Percentiles rank a stretch among this genome's conserved stretches.
These are phyloP conservation scores for Aspergillus heteromorphus DNA, from an alignment of 495 filamentous ascomycete species.

Conservation along the genomic window DNA sequence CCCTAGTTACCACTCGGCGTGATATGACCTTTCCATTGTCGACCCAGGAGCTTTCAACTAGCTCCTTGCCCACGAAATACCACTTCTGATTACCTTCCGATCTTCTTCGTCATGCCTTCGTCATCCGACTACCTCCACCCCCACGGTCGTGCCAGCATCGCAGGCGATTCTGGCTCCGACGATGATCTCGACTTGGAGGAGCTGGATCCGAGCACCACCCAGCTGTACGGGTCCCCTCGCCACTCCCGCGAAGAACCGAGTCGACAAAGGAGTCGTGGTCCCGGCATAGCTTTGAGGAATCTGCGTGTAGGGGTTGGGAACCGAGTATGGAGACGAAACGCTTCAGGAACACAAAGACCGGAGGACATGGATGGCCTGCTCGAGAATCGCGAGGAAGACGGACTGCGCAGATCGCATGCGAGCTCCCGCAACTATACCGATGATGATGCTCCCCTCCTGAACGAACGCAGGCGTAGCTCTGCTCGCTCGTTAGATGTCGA, in stretches of 20 bases:
- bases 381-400: slow-evolving; percentile 43
- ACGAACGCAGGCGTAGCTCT: slow-evolving; percentile 27
- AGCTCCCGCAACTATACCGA: slow-evolving; percentile 49
- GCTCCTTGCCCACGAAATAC: slow-evolving; percentile 8
- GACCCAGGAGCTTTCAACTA: slow-evolving; percentile 11
- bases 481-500: slow-evolving; percentile 28
- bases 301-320: slow-evolving; percentile 62
- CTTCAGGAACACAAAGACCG: slow-evolving; percentile 38
- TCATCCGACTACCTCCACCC: slow-evolving; percentile 38
- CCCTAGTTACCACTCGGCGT: slow-evolving; percentile 19
- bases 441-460: slow-evolving; percentile 64
- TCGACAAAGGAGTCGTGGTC: slow-evolving; percentile 40
- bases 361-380: slow-evolving; percentile 54
- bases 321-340: slow-evolving; percentile 50
- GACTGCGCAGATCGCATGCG: slow-evolving; percentile 35
- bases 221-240: slow-evolving; percentile 29
- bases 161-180: slow-evolving; percentile 43
- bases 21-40: slow-evolving; percentile 19
- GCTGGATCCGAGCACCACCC: slow-evolving; percentile 54
- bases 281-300: slow-evolving; percentile 65
- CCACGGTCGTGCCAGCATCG: slow-evolving; percentile 24
- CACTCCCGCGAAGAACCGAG: slow-evolving; percentile 37
- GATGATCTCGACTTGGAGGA: slow-evolving; percentile 63
- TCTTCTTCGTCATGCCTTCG: slow-evolving; percentile 29
- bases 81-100: neutral